phyloP scores from a whole-genome alignment of 345 rosid genomes.

The Citrus medica region DNA sequence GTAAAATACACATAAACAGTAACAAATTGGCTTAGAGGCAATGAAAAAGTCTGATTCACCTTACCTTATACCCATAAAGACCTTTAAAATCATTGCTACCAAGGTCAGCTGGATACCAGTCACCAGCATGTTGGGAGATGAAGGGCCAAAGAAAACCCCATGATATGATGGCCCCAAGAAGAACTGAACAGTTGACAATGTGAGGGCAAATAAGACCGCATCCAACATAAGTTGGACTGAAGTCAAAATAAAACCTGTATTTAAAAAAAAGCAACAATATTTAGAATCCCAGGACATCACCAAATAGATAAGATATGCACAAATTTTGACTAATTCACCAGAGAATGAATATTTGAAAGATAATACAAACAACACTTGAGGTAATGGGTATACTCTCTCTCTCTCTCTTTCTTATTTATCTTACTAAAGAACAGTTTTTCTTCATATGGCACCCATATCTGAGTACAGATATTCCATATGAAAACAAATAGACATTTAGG shows the following conservation, averaged over 20 bases:
- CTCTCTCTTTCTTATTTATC: not conserved
- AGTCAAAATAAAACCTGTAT: conserved; percentile 86
- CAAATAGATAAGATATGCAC: not conserved
- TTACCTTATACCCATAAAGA: conserved; percentile 92
- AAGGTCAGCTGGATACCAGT: conserved; percentile 89
- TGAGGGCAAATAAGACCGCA: conserved; percentile 97
- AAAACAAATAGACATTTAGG: not conserved
- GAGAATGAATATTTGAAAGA: not conserved
- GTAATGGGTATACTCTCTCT: not conserved
- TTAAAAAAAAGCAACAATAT: not conserved
- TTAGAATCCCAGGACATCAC: not conserved
- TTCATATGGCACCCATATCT: not conserved
- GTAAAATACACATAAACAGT: not conserved
- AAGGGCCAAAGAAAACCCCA: conserved; percentile 97
- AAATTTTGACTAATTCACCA: not conserved
- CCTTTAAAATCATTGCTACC: conserved; percentile 88
- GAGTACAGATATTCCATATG: not conserved
- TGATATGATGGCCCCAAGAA: conserved; percentile 85
- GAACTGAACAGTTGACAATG: conserved; percentile 85
- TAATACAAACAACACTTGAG: not conserved
- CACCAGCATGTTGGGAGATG: conserved; percentile 70
- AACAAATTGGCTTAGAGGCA: not conserved
- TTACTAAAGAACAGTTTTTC: not conserved
- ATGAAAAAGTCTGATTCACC: conserved; percentile 23
- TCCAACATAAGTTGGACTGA: conserved; percentile 94